Base-by-base conservation (phyloP, 257 asterid species). In the Solanum ossicruentum region DNA sequence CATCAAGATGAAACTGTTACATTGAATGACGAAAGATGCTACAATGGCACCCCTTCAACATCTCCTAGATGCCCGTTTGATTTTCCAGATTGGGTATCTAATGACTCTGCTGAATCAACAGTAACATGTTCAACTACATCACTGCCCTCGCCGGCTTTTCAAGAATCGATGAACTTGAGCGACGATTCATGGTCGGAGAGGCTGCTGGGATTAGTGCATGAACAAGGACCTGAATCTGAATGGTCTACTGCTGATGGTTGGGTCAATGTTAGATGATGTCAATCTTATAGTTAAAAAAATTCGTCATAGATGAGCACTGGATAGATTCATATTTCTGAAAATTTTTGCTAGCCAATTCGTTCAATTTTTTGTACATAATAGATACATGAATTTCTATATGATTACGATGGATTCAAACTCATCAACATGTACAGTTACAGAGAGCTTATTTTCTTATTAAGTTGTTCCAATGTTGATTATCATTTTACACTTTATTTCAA, bases 41-140 rank as follows among this genome's bases (percentile, higher is more conserved):
- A 45, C 43, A 72, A 10, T 23, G 55, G 56, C 2, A 70, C 57
- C 7, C 81, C 84, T 6, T 87, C 91, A 1, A 47, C 85, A 0
- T 95, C 99, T 78, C 98, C 99, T 0, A 90, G 93, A 69, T 87
- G 98, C 43, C 96, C 94, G 15, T 93, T 94, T 9, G 98, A 94
- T 78, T 92, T 92, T 43, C 89, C 94, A 0, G 94, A 93, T n/a
- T 95, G 94, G 94, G 90, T 43, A 67, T 88, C 94, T 7, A 84
- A 84, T 51, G 80, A 32, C 8, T 47, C 63, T 23, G 79, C 47
- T 51, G 84, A 84, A 13, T 86, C 90, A 18, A 79, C 89, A 13
- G 60, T 5, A 26, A 28, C 94, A 10, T 51, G 89, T 83, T 88
- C 97, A 85, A 87, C 84, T 66, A 87, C 91, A 12, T 81, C 90